phyloP scores from a whole-genome alignment of 1,284 basidiomycete species.

The Rhodotorula sp. region DNA sequence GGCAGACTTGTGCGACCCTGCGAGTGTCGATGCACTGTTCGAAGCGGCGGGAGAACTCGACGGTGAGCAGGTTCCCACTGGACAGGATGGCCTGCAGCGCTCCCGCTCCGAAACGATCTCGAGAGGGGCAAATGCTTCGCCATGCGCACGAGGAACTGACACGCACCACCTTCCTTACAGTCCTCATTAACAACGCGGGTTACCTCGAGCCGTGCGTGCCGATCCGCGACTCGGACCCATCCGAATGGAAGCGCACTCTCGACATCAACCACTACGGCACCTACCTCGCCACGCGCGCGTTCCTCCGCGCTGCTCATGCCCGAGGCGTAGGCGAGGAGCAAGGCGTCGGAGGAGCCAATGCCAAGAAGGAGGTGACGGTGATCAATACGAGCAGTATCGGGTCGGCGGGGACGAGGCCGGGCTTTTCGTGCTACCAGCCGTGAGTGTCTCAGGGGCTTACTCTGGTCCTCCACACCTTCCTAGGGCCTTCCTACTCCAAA shows the following conservation, averaged over 20 bases:
- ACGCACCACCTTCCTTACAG: background rate
- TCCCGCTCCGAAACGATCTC: too few species aligned
- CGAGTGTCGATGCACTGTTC: conserved; percentile 19
- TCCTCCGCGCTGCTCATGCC: conserved; percentile 10
- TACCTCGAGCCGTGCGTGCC: conserved; percentile 19
- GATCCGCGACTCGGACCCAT: conserved; percentile 12
- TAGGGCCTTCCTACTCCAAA: too few species aligned
- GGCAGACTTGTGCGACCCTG: conserved; percentile 11
- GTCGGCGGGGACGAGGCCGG: conserved; percentile 4
- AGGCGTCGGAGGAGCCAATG: background rate
- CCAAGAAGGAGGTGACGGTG: conserved; percentile 2
- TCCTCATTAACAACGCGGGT: conserved; percentile 23
- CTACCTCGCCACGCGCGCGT: conserved; percentile 25
- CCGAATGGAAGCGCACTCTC: conserved; percentile 22
- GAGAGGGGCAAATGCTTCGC: too few species aligned
- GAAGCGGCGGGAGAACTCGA: conserved; percentile 16
- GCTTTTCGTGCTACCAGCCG: conserved; percentile 22
- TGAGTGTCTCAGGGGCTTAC: too few species aligned
- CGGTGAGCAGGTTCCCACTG: background rate
- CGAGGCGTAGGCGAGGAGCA: background rate
- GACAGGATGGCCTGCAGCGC: too few species aligned
- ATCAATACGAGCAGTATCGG: conserved; percentile 24
- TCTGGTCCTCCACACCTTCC: too few species aligned
- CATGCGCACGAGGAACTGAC: too few species aligned
- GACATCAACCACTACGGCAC: conserved; percentile 19